A percentile compares a stretch with the other conserved stretches of the same genome.
Evolutionary conservation across 2,329 filamentous ascomycete species (phyloP).

Genomic region (Aspergillus niger): DNA sequence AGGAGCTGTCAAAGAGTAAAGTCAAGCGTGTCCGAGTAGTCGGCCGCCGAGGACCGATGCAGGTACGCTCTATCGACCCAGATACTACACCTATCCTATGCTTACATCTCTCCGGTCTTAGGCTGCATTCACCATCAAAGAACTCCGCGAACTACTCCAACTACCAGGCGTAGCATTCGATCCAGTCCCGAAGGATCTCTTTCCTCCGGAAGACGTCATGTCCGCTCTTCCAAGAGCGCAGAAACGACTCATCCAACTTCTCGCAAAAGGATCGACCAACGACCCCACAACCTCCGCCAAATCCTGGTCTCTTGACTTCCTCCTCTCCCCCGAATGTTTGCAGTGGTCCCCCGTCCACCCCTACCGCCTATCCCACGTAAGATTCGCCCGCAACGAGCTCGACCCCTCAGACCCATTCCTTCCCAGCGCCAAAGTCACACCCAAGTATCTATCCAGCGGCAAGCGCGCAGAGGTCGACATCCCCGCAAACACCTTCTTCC

Average conservation of each 20-base stretch:
- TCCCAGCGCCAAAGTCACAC: conserved; percentile 48
- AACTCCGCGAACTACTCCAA: conserved; percentile 83
- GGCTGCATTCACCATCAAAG: conserved; percentile 95
- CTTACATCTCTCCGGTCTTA: conserved; percentile 37
- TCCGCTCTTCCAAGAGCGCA: conserved; percentile 73
- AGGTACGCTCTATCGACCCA: conserved; percentile 54
- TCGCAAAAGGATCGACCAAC: conserved; percentile 70
- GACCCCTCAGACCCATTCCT: conserved; percentile 56
- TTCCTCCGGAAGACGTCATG: conserved; percentile 63
- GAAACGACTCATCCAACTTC: conserved; percentile 75
- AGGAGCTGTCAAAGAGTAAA: conserved; percentile 69
- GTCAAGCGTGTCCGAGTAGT: conserved; percentile 83
- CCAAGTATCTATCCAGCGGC: conserved; percentile 53
- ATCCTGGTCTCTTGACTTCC: conserved; percentile 83
- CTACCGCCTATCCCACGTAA: conserved; percentile 62
- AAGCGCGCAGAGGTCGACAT: conserved; percentile 53
- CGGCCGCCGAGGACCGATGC: conserved; percentile 83
- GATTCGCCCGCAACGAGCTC: conserved; percentile 61
- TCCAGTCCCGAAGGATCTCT: conserved; percentile 64
- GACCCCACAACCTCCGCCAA: conserved; percentile 55
- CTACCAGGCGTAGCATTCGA: conserved; percentile 72
- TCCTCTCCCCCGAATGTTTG: conserved; percentile 76
- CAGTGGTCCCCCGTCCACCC: conserved; percentile 51
- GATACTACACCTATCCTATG: neutral
- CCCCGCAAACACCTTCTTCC: conserved; percentile 74